Percentiles rank a stretch among this genome's conserved stretches.
phyloP scores from a whole-genome alignment of 768 basidiomycete species.

The Pilatotrama ljubarskyi region DNA sequence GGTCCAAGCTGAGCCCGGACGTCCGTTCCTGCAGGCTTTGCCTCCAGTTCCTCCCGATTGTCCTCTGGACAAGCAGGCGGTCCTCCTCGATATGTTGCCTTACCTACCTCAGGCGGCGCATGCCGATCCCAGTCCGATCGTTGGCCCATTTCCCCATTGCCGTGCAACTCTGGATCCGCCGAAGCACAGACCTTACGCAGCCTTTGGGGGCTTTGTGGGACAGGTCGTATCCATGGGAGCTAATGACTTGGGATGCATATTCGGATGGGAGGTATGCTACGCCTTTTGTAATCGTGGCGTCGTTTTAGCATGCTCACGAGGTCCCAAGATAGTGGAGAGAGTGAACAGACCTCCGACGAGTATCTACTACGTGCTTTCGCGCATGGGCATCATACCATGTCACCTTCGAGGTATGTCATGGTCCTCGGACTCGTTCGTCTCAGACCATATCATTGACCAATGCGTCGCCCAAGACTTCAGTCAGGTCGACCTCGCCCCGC shows the following conservation, averaged over 20 bases:
- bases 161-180: no score
- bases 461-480: constrained; percentile 41
- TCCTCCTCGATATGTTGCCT: not conserved
- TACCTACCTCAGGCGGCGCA: not conserved
- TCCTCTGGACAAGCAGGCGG: not conserved
- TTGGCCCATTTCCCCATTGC: no score
- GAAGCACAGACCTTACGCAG: no score
- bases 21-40: not conserved
- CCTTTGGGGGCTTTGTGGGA: not conserved
- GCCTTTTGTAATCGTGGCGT: no score
- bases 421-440: no score
- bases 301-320: no score
- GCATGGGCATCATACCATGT: not conserved
- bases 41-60: not conserved
- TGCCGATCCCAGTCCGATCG: no score
- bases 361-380: not conserved
- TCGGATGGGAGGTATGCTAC: constrained; percentile 30
- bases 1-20: not conserved
- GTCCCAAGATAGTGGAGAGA: not conserved
- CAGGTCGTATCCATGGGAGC: not conserved
- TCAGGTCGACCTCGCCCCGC: constrained; percentile 20
- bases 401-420: constrained; percentile 21
- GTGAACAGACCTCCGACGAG: not conserved
- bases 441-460: no score
- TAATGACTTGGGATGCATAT: constrained; percentile 19